Evolutionary conservation across 306 rosid genomes (phyloP), one percentile per base, ranked within the genome.

Genomic region (Cucurbita moschata): DNA sequence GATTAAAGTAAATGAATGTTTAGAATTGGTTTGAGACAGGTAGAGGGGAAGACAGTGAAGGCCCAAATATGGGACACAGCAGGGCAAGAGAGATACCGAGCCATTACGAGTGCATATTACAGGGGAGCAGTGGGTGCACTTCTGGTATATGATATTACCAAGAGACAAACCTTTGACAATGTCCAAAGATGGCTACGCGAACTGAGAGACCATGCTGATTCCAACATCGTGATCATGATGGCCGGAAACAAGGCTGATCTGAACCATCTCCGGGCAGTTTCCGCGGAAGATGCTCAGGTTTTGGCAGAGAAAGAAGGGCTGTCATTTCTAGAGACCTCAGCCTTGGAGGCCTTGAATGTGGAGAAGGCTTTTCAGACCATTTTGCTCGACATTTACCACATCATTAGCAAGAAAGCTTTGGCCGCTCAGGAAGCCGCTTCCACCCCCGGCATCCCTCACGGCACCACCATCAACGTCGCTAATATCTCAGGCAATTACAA

Each of bases 1-100:
- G 9, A 13, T 19, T 68, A 6, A 46, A 68, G 42, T 46, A 23
- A 56, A 68, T 47, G 42, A 68, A 43, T 23, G 55, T 44, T 46
- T 8, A 1, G 53, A 51, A 15, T 69, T 49, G 74, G 59, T 46
- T 52, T 50, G 77, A 51, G 67, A 75, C 78, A 88, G 94, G 87
- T 88, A 69, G 90, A 88, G 76, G 90, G 94, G 55, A 86, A 88
- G 81, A 88, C 94, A 0, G 83, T 86, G n/a, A 88, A 88, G 83
- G 94, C 94, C 51, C 94, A 88, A 78, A 88, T 88, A 86, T 88
- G 94, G 94, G 94, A 88, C 76, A 88, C 94, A 8, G 90, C 94
- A 1, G 94, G 94, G 8, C 94, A 88, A 78, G 94, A 88, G 79
- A 88, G 94, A 81, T 88, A 88, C 80, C 64, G 90, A 79, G 90